Base-by-base conservation (phyloP, 2,329 filamentous ascomycete species). In the Verticillium klebahnii region DNA sequence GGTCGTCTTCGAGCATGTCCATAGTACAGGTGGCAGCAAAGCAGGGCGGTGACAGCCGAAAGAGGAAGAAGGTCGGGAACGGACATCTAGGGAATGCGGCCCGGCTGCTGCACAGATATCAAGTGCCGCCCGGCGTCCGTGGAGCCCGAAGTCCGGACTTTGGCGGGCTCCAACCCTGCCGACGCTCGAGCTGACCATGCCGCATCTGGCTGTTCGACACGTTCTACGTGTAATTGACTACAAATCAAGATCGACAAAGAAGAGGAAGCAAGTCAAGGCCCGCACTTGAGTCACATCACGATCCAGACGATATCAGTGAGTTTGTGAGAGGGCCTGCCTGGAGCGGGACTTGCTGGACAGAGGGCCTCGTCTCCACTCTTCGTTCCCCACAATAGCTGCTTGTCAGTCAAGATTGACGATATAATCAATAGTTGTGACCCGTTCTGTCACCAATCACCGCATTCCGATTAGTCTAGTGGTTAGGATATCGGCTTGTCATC, bases 401-500 rank as follows among this genome's bases (percentile, higher is more conserved):
- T 19, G 23, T 23, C 2, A 12, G 3, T 2, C 15, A 2, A 0
- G 6, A 3, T 14, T 17, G 37, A 11, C 19, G 1, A 14, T 25
- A 52, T 52, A 3, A 6, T 6, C 3, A 7, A 5, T 6, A 2
- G 1, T 2, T 5, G 5, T 45, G 8, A n/a, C 1, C 0, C 5
- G 1, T 7, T 9, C 1, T 9, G 11, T 14, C 45, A 52, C 9
- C 45, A 23, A 52, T 29, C 45, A 12, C 4, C 9, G 7, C 9
- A 11, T 52, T 52, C 45, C 45, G 45, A 52, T 52, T 52, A 52
- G 45, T 52, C 45, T 52, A 52, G 45, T 52, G 45, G 45, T 52
- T 52, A 52, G 45, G 45, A 52, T 52, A 52, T 52, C 45, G 45
- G 45, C 45, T 52, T 52, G 45, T 52, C 45, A 52, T 29, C 45